phyloP scores from a whole-genome alignment of 805 yeast species.

The Wickerhamiella domercqiae region DNA sequence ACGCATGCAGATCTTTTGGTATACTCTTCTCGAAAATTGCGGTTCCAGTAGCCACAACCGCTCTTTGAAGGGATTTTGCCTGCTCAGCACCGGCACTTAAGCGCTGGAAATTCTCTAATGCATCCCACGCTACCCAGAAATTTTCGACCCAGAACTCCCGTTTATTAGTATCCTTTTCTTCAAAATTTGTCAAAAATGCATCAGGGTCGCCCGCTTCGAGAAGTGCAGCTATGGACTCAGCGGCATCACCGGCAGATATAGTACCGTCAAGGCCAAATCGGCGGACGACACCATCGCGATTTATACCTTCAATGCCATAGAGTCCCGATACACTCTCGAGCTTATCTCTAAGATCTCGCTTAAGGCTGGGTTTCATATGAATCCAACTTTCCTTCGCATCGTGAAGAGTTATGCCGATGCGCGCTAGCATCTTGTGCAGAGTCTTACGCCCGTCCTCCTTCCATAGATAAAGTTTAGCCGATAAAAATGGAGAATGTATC shows the following conservation, averaged over 20 bases:
- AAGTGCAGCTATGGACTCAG: conserved; percentile 73
- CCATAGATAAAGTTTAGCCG: conserved; percentile 77
- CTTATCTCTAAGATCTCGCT: conserved; percentile 52
- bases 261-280: conserved; percentile 79
- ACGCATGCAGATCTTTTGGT: conserved; percentile 63
- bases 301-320: conserved; percentile 70
- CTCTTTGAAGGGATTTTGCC: conserved; percentile 72
- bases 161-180: conserved; percentile 18
- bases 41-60: conserved; percentile 75
- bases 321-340: conserved; percentile 54
- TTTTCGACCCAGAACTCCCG: conserved; percentile 62
- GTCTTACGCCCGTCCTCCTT: conserved; percentile 79
- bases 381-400: conserved; percentile 89
- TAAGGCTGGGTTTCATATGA: conserved; percentile 69
- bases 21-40: conserved; percentile 73
- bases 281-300: conserved; percentile 73
- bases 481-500: conserved; percentile 78
- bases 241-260: conserved; percentile 83
- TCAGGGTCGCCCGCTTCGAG: conserved; percentile 33
- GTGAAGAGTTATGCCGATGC: conserved; percentile 84
- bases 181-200: not conserved
- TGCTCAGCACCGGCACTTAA: conserved; percentile 58
- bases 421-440: conserved; percentile 81
- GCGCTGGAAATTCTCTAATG: conserved; percentile 36
- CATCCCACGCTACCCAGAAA: conserved; percentile 57